A percentile compares a stretch with the other conserved stretches of the same genome.
phyloP scores from a whole-genome alignment of 2,329 filamentous ascomycete species.

The Penicillium sp. region DNA sequence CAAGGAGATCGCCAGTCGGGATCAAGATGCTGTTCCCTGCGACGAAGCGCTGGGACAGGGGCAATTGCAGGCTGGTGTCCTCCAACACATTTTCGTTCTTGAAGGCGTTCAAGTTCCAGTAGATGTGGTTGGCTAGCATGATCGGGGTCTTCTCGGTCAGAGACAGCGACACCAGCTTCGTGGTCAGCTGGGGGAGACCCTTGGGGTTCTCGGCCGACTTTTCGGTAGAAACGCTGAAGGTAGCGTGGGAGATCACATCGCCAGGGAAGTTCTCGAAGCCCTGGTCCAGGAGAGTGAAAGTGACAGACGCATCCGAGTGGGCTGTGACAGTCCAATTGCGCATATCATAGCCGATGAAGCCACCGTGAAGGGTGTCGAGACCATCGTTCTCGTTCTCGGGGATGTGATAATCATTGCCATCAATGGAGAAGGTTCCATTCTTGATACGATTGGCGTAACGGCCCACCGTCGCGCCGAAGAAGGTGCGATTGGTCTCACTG shows the following conservation, averaged over 20 bases:
- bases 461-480: conserved; percentile 54
- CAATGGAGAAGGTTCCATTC: conserved; percentile 60
- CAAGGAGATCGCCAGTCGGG: conserved; percentile 75
- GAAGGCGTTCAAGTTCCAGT: conserved; percentile 58
- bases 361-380: conserved; percentile 58
- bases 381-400: conserved; percentile 57
- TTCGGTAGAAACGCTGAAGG: conserved; percentile 47
- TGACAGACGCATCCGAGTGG: conserved; percentile 46
- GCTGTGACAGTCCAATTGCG: conserved; percentile 56
- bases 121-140: conserved; percentile 56
- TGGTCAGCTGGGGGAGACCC: conserved; percentile 48
- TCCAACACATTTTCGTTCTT: conserved; percentile 48
- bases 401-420: conserved; percentile 52
- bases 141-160: conserved; percentile 54
- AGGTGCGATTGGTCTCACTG: conserved; percentile 52
- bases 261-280: conserved; percentile 52
- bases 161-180: conserved; percentile 49
- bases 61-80: conserved; percentile 50
- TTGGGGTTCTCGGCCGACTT: conserved; percentile 42
- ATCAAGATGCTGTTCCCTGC: conserved; percentile 66
- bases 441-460: conserved; percentile 61
- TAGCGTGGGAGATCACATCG: conserved; percentile 51
- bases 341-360: conserved; percentile 52
- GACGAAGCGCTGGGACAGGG: conserved; percentile 51
- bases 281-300: conserved; percentile 51